Evolutionary conservation across 208 protist species (phyloP), one percentile per base, ranked within the genome.

Genomic region (Leishmania amazonensis): DNA sequence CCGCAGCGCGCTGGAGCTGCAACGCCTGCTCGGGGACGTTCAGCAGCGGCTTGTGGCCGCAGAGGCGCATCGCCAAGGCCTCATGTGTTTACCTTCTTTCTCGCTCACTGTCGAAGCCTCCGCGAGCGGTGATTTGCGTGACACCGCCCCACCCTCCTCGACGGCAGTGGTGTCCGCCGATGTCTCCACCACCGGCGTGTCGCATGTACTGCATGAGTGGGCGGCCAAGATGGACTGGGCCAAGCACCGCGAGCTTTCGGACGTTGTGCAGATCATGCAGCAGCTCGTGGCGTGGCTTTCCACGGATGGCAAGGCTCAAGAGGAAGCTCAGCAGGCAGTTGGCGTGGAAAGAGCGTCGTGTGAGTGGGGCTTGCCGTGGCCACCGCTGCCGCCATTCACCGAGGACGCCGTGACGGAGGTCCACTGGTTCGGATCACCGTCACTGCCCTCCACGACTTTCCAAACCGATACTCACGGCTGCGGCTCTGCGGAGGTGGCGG

Each of bases 1-100:
- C 2, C 89, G 88, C 38, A 83, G 81, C 2, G 75, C 89, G 28
- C 85, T 83, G 31, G 93, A 96, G 9, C 91, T 92, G 79, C 85
- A 91, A 7, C 57, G 65, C 15, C 73, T 86, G 9, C 70, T 84
- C 6, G 85, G 83, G 62, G 88, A 93, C 21, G 70, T 89, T 15
- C 78, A 84, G 53, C 86, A 93, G 62, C 68, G 67, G 21, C 65
- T 89, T 49, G 73, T 57, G 6, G 54, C 72, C 0, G 78, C 76
- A 9, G 31, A 60, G 19, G 82, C 83, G 64, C 76, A 78, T 54
- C 80, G 88, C 19, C 79, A 67, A 17, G 47, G 40, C 19, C 71
- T 85, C 6, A 35, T 45, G 8, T 35, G 19, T 15, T 40, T 79
- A 74, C 74, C 31, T 45, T 49, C 75, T 24, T 62, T 76, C 15